A percentile compares a stretch with the other conserved stretches of the same genome.
phyloP scores from a whole-genome alignment of 345 rosid species.

The Hirschfeldia incana region DNA sequence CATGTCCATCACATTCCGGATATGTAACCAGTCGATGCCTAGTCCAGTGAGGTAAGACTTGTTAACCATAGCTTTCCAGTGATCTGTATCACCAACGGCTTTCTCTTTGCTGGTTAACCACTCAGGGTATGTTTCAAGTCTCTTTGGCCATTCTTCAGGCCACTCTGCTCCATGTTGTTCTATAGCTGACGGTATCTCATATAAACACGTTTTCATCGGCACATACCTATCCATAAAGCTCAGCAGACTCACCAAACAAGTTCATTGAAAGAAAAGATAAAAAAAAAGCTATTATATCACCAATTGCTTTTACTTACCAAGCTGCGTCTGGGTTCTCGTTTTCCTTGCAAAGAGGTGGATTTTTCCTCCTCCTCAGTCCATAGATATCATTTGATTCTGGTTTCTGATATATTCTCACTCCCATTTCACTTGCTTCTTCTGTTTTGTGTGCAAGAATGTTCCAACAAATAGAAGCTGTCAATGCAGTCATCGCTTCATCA shows the following conservation, averaged over 20 bases:
- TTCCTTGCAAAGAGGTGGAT: constrained; percentile 85
- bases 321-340: constrained; percentile 91
- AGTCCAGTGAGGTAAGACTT: constrained; percentile 83
- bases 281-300: not conserved
- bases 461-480: constrained; percentile 91
- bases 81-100: constrained; percentile 56
- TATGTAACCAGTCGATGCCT: constrained; percentile 83
- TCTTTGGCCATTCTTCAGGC: constrained; percentile 98
- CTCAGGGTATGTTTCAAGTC: constrained; percentile 92
- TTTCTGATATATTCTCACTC: constrained; percentile 88
- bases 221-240: constrained; percentile 59
- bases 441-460: constrained; percentile 89
- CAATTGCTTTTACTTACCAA: constrained; percentile 56
- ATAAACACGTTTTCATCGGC: constrained; percentile 74
- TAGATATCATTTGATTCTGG: constrained; percentile 88
- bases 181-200: constrained; percentile 72
- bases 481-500: constrained; percentile 76
- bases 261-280: not conserved
- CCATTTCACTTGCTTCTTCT: constrained; percentile 88
- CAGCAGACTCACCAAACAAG: not conserved
- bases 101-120: constrained; percentile 78
- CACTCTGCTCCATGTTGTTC: constrained; percentile 94
- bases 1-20: constrained; percentile 94
- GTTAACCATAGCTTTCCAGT: constrained; percentile 76
- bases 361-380: constrained; percentile 73